Conservation (phyloP, 2,329 filamentous ascomycete genomes). For the Sarocladium oryzae region DNA sequence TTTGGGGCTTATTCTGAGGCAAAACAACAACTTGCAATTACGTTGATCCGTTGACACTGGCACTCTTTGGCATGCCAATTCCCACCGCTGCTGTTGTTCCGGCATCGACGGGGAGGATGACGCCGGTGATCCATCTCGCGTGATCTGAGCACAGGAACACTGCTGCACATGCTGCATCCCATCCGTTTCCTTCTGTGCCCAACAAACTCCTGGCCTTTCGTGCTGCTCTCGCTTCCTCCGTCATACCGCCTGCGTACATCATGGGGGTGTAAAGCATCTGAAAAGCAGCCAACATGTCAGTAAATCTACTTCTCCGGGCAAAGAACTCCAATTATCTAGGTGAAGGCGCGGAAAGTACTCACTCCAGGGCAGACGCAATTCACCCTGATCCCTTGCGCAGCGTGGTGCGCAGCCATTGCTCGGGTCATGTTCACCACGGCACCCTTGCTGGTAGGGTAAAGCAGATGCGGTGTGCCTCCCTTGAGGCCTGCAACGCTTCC, state of each 20-base stretch:
- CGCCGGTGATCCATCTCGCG: conserved; percentile 37
- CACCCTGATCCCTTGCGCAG: conserved; percentile 10
- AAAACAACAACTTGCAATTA: background rate
- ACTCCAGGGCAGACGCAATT: conserved; percentile 12
- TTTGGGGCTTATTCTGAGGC: background rate
- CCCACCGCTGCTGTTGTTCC: conserved; percentile 24
- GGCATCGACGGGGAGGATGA: conserved; percentile 34
- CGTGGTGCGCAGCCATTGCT: conserved; percentile 39
- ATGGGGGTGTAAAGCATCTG: conserved; percentile 41
- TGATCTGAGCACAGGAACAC: conserved; percentile 33
- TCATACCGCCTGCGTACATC: conserved; percentile 35
- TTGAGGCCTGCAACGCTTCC: conserved; percentile 45
- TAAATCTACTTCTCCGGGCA: background rate
- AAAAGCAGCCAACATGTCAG: background rate
- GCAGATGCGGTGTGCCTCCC: conserved; percentile 30
- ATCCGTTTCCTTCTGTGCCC: conserved; percentile 35
- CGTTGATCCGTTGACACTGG: conserved; percentile 20
- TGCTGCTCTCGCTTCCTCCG: conserved; percentile 28
- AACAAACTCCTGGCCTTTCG: conserved; percentile 32
- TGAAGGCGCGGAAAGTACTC: conserved; percentile 5
- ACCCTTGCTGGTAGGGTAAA: conserved; percentile 35
- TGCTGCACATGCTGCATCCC: conserved; percentile 35
- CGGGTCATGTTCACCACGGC: conserved; percentile 39
- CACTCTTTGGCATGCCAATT: conserved; percentile 15
- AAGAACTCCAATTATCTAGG: background rate